A percentile compares a stretch with the other conserved stretches of the same genome.
These are phyloP conservation scores for Isatis tinctoria DNA, from an alignment of 345 rosid genomes.

Conservation along the genomic window DNA sequence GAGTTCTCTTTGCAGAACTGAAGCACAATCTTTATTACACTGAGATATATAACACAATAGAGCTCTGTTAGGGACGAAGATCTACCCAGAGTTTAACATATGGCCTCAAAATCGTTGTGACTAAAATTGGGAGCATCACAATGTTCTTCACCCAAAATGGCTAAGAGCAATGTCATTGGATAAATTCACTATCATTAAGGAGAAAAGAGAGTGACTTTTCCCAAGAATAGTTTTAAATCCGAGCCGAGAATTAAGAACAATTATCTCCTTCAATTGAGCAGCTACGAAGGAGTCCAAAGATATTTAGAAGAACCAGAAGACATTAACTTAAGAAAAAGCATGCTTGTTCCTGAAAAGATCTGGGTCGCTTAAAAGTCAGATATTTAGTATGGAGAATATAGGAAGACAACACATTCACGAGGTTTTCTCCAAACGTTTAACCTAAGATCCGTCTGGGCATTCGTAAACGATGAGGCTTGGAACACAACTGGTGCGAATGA, in stretches of 20 bases:
- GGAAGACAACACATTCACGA: background rate
- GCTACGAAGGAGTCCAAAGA: background rate
- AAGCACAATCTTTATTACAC: conserved; percentile 94
- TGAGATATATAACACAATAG: conserved; percentile 26
- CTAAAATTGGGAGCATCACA: background rate
- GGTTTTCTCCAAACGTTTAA: background rate
- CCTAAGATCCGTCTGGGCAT: conserved; percentile 21
- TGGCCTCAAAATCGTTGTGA: background rate
- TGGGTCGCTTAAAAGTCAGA: background rate
- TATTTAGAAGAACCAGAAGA: background rate
- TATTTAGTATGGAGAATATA: background rate
- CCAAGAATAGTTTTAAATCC: background rate
- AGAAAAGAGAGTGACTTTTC: background rate
- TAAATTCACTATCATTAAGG: background rate
- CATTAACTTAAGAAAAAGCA: background rate
- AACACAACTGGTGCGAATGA: background rate
- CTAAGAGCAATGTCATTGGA: background rate
- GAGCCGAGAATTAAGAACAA: background rate
- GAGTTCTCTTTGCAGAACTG: conserved; percentile 99
- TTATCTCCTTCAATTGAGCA: background rate
- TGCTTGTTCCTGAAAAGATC: background rate
- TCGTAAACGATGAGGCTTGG: conserved; percentile 1
- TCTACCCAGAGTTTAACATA: background rate
- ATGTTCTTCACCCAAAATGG: background rate
- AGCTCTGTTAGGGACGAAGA: background rate